Conservation (phyloP, 139 green algal genomes). For the Diplosphaera chodatii region DNA sequence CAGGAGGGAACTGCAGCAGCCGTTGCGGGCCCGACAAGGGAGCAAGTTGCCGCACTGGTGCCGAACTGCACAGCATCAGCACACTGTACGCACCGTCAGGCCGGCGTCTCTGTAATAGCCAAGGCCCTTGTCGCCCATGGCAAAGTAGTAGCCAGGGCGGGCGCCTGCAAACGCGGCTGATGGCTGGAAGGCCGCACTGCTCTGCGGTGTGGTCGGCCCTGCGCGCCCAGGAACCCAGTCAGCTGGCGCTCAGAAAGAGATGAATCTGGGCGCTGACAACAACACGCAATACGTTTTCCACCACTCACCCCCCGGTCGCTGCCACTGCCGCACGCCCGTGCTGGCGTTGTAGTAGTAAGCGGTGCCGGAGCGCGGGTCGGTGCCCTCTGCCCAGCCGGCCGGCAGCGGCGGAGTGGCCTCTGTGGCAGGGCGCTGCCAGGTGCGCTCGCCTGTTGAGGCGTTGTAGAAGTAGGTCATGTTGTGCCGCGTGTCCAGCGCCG, state of each 20-base stretch:
- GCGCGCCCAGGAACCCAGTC: too few relatives aligned
- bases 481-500: constrained; percentile 59
- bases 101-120: constrained; percentile 53
- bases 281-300: too few relatives aligned
- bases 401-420: constrained; percentile 28
- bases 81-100: neutral
- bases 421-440: constrained; percentile 37
- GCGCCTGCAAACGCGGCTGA: constrained; percentile 43
- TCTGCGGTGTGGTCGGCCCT: neutral
- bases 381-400: constrained; percentile 42
- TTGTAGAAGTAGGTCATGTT: constrained; percentile 59
- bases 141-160: constrained; percentile 58
- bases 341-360: constrained; percentile 25
- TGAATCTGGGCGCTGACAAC: too few relatives aligned
- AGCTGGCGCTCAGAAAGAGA: too few relatives aligned
- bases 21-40: too few relatives aligned
- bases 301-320: neutral
- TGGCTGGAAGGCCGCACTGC: constrained; percentile 12
- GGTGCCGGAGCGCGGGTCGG: constrained; percentile 24
- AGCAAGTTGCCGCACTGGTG: too few relatives aligned
- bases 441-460: constrained; percentile 50
- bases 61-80: too few relatives aligned
- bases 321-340: constrained; percentile 14
- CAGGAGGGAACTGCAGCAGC: too few relatives aligned
- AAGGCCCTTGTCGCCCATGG: constrained; percentile 34